A percentile compares a stretch with the other conserved stretches of the same genome.
Conservation (phyloP, 2,329 filamentous ascomycete species). For the Stagonosporopsis chrysanthemi region DNA sequence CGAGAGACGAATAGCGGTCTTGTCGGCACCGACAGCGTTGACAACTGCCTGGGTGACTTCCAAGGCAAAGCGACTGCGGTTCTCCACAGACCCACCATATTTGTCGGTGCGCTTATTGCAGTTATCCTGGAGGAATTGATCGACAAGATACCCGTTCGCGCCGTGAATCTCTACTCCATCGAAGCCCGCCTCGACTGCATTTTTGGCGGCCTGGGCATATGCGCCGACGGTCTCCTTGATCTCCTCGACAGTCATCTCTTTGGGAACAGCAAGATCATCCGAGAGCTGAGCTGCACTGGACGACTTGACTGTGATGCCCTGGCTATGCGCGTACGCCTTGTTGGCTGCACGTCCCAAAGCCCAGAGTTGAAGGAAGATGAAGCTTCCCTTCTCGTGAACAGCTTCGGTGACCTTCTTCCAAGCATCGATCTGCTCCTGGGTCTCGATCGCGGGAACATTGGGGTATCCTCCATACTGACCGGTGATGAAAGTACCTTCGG, state of each 20-base stretch:
- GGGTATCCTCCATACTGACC: constrained; percentile 56
- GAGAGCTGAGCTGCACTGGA: constrained; percentile 41
- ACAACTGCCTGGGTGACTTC: constrained; percentile 62
- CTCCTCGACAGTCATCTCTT: constrained; percentile 50
- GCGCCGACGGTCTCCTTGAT: constrained; percentile 49
- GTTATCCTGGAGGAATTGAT: constrained; percentile 69
- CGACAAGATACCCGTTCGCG: constrained; percentile 72
- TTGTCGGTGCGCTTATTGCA: constrained; percentile 62
- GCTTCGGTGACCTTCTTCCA: constrained; percentile 69
- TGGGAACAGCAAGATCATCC: constrained; percentile 55
- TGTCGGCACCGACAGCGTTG: constrained; percentile 63
- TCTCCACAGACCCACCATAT: constrained; percentile 59
- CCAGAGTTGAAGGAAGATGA: constrained; percentile 70
- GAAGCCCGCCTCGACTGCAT: constrained; percentile 61
- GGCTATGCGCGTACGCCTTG: constrained; percentile 44
- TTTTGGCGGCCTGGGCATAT: constrained; percentile 55
- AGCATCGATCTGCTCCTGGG: constrained; percentile 54
- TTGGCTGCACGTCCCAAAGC: constrained; percentile 64
- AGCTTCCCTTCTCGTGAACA: constrained; percentile 68
- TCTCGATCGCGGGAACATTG: constrained; percentile 66
- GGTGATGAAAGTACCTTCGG: constrained; percentile 64
- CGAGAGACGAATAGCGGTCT: constrained; percentile 65
- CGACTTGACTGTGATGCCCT: constrained; percentile 46
- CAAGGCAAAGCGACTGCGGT: constrained; percentile 61
- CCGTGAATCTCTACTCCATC: constrained; percentile 67